Conservation (phyloP, 2,329 filamentous ascomycete species). For the Calonectria crousiana region DNA sequence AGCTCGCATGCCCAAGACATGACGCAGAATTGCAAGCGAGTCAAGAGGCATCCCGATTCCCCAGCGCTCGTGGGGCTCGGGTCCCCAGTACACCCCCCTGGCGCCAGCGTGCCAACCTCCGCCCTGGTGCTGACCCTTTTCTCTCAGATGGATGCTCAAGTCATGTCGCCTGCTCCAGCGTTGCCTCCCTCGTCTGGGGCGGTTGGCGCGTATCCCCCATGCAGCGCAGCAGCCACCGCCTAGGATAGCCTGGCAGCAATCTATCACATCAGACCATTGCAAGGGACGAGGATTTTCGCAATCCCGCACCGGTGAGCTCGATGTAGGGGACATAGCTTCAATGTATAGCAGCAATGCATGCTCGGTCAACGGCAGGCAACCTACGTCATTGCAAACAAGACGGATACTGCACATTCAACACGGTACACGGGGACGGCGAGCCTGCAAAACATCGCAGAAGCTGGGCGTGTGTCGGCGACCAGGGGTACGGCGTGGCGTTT, state of each 20-base stretch:
- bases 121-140: conserved; percentile 33
- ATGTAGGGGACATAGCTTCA: conserved; percentile 13
- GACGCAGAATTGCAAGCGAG: conserved; percentile 2
- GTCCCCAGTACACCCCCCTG: conserved; percentile 29
- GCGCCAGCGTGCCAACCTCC: conserved; percentile 33
- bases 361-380: background rate
- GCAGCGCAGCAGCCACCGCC: conserved; percentile 40
- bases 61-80: conserved; percentile 30
- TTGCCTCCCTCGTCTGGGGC: conserved; percentile 28
- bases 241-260: conserved; percentile 36
- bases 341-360: background rate
- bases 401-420: background rate
- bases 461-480: conserved; percentile 20
- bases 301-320: conserved; percentile 26
- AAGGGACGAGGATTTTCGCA: conserved; percentile 23
- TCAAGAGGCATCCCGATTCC: conserved; percentile 26
- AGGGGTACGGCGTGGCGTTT: conserved; percentile 26
- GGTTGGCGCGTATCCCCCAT: conserved; percentile 33
- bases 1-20: conserved; percentile 5
- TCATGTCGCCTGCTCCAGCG: conserved; percentile 31
- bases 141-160: conserved; percentile 15
- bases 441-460: conserved; percentile 1
- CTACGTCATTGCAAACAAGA: background rate
- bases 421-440: background rate
- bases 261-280: conserved; percentile 42